Evolutionary conservation across 257 asterid genomes (phyloP).

Genomic region (Salvia splendens): DNA sequence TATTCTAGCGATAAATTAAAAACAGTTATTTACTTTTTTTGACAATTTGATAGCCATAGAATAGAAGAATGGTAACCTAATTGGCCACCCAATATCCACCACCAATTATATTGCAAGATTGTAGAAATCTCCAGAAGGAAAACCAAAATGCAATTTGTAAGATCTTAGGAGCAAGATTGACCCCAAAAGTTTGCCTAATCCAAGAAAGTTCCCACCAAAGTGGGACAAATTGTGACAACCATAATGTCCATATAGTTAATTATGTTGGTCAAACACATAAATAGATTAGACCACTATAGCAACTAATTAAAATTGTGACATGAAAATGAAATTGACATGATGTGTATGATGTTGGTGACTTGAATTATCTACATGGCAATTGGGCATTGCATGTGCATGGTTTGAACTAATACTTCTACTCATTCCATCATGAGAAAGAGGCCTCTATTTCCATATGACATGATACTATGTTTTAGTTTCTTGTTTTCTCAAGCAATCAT

Average conservation of each 20-base stretch:
- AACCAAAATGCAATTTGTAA: constrained; percentile 17
- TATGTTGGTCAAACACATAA: too few relatives aligned
- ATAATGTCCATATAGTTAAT: neutral
- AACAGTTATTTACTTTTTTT: too few relatives aligned
- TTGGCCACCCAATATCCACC: too few relatives aligned
- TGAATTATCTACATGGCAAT: constrained; percentile 36
- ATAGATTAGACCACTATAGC: too few relatives aligned
- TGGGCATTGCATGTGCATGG: constrained; percentile 51
- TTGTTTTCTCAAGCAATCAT: constrained; percentile 33
- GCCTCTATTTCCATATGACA: constrained; percentile 37
- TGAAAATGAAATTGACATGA: constrained; percentile 28
- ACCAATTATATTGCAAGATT: neutral
- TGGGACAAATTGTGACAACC: constrained; percentile 30
- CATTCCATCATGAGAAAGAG: constrained; percentile 29
- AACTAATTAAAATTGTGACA: too few relatives aligned
- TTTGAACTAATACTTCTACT: constrained; percentile 4
- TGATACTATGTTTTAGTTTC: constrained; percentile 35
- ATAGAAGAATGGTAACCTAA: neutral
- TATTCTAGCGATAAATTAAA: too few relatives aligned
- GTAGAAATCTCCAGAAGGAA: constrained; percentile 11
- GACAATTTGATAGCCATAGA: neutral
- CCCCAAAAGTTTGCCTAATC: constrained; percentile 27
- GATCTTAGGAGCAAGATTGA: constrained; percentile 25
- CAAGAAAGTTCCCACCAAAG: constrained; percentile 35
- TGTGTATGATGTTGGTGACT: constrained; percentile 29